A percentile compares a stretch with the other conserved stretches of the same genome.
phyloP scores from a whole-genome alignment of 2,329 filamentous ascomycete genomes.

The Gremmenia infestans region DNA sequence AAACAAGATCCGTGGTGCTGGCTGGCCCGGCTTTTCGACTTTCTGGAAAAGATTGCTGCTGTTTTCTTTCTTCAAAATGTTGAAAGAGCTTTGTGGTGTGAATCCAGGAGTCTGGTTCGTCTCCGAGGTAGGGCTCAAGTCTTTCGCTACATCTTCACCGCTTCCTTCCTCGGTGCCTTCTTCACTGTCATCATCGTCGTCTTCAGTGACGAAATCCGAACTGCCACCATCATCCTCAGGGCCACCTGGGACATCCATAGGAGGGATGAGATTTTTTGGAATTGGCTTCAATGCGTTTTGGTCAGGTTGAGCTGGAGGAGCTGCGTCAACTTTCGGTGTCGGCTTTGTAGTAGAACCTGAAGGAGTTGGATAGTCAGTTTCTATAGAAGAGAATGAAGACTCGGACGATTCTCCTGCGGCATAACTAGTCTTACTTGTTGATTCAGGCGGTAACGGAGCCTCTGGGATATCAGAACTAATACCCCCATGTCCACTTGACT shows the following conservation, averaged over 20 bases:
- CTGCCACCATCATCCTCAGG: conserved; percentile 30
- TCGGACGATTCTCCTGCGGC: conserved; percentile 36
- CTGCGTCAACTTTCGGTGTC: conserved; percentile 6
- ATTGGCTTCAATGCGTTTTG: conserved; percentile 13
- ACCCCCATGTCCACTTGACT: conserved; percentile 11
- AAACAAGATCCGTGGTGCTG: conserved; percentile 42
- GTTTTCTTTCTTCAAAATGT: conserved; percentile 37
- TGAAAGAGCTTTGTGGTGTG: conserved; percentile 57
- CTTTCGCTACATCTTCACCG: conserved; percentile 60
- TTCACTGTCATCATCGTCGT: conserved; percentile 36
- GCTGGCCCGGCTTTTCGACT: conserved; percentile 42
- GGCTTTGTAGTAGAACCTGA: conserved; percentile 32
- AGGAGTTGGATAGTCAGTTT: conserved; percentile 37
- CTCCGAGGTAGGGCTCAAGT: conserved; percentile 50
- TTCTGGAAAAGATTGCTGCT: conserved; percentile 36
- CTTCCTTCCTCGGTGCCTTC: conserved; percentile 45
- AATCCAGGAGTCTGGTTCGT: conserved; percentile 44
- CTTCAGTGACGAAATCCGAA: conserved; percentile 27
- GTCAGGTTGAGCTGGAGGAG: conserved; percentile 2
- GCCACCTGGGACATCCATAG: conserved; percentile 27
- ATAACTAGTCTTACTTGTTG: conserved; percentile 33
- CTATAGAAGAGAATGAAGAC: conserved; percentile 33
- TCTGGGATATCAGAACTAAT: conserved; percentile 26
- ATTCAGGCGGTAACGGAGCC: conserved; percentile 41
- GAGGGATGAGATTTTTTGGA: conserved; percentile 21